Percentiles rank a stretch among this genome's conserved stretches.
Conservation (phyloP, 78 protist species). For the Bodo saltans region DNA sequence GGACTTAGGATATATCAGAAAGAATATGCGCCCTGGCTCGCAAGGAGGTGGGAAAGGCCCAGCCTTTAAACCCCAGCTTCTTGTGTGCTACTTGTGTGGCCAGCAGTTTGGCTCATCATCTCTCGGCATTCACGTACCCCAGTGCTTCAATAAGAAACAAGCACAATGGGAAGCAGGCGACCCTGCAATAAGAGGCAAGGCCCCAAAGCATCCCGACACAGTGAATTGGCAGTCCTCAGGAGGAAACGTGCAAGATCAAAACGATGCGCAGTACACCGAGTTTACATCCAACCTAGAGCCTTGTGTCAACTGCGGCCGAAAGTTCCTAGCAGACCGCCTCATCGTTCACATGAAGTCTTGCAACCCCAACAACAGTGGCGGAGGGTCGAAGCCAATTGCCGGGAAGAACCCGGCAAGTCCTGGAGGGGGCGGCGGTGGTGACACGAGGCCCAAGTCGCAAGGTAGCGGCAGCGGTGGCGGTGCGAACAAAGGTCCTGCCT, state of each 20-base stretch:
- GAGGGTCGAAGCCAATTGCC: neutral
- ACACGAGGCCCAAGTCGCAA: too few relatives aligned
- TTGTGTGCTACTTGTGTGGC: slow-evolving; percentile 36
- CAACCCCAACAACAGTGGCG: too few relatives aligned
- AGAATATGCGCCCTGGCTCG: too few relatives aligned
- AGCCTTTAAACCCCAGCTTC: slow-evolving; percentile 2
- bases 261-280: slow-evolving; percentile 1
- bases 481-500: neutral
- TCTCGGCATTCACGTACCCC: slow-evolving; percentile 30
- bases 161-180: slow-evolving; percentile 11
- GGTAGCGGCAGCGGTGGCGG: too few relatives aligned
- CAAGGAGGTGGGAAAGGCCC: too few relatives aligned
- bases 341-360: slow-evolving; percentile 20
- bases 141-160: slow-evolving; percentile 29
- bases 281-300: slow-evolving; percentile 4
- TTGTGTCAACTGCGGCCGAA: slow-evolving; percentile 31
- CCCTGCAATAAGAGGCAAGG: slow-evolving; percentile 14
- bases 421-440: too few relatives aligned
- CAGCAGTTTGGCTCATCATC: slow-evolving; percentile 33
- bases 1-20: too few relatives aligned
- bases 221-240: neutral
- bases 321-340: slow-evolving; percentile 30
- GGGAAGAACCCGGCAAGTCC: too few relatives aligned
- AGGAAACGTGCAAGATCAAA: neutral
- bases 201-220: slow-evolving; percentile 13